A percentile compares a stretch with the other conserved stretches of the same genome.
Conservation (phyloP, 768 basidiomycete species). For the Kwoniella europaea region DNA sequence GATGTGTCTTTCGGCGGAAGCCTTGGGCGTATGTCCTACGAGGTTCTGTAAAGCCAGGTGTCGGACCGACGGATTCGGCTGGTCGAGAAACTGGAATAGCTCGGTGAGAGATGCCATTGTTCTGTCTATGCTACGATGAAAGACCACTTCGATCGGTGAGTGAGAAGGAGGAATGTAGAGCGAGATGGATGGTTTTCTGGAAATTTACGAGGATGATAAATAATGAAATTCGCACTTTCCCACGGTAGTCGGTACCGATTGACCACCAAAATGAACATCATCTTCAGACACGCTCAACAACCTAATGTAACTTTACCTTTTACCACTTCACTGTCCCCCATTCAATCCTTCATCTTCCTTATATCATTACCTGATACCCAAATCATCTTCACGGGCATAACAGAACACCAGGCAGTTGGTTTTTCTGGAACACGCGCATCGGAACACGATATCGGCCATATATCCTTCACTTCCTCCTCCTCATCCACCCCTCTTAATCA, state of each 20-base stretch:
- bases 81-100: slow-evolving; percentile 82
- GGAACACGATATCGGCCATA: neutral
- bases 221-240: slow-evolving; percentile 13
- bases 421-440: too few relatives aligned
- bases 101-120: slow-evolving; percentile 60
- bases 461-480: neutral
- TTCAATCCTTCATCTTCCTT: neutral
- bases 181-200: neutral
- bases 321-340: neutral
- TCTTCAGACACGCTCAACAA: neutral
- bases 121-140: neutral
- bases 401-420: too few relatives aligned
- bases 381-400: too few relatives aligned
- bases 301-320: neutral
- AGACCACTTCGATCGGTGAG: neutral
- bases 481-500: neutral
- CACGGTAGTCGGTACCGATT: slow-evolving; percentile 4
- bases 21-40: slow-evolving; percentile 75
- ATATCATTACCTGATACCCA: too few relatives aligned
- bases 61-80: slow-evolving; percentile 83
- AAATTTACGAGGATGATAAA: slow-evolving; percentile 4
- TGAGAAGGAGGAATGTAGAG: neutral
- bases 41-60: slow-evolving; percentile 84
- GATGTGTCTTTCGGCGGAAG: slow-evolving; percentile 72
- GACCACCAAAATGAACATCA: neutral